Base-by-base conservation (phyloP, 768 basidiomycete genomes). In the Mycena latifolia region DNA sequence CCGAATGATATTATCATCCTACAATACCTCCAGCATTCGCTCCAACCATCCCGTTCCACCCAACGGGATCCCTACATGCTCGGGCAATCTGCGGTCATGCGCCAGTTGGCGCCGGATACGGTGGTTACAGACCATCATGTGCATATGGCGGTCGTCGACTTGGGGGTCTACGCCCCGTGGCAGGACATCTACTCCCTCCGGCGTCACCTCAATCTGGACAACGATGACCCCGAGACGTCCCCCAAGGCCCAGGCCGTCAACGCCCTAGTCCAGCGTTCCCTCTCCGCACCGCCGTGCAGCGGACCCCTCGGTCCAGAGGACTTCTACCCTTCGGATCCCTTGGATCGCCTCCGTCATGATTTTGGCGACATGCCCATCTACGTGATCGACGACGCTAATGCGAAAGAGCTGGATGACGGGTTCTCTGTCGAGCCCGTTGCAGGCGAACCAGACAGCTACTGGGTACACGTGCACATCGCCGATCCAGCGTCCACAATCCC, bases 381-480 rank as follows among this genome's bases (percentile, higher is more conserved):
- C 75, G 91, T 96, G 22, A 89, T 99, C 59, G 98, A 99, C 73
- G 93, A 94, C 65, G 68, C 82, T 0, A 74, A 72, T 9, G 96
- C 98, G 0, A 78, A 91, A 71, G 98, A 99, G 73, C 84, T 99
- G 24, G 98, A 99, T 74, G 98, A 99, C 75, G 98, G 95, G 3
- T 72, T 99, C 33, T 96, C 96, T 2, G 73, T 98, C 31, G 93
- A 97, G 68, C 73, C 78, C n/a, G 83, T 91, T 33, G 82, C 85
- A 6, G 78, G 79, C 5, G 88, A 92, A 52, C 86, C 88, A 2
- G 85, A 82, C 18, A 82, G 77, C 22, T 74, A 79, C 48, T 99
- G 98, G 97, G 74, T 97, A 14, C 96, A 98, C 71, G 83, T 92
- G 27, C 98, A 99, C 74, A 85, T 99, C 61, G 96, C 98, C 12